Evolutionary conservation across 2,329 filamentous ascomycete species (phyloP), one percentile per base, ranked within the genome.

Genomic region (Colletotrichum sojae): DNA sequence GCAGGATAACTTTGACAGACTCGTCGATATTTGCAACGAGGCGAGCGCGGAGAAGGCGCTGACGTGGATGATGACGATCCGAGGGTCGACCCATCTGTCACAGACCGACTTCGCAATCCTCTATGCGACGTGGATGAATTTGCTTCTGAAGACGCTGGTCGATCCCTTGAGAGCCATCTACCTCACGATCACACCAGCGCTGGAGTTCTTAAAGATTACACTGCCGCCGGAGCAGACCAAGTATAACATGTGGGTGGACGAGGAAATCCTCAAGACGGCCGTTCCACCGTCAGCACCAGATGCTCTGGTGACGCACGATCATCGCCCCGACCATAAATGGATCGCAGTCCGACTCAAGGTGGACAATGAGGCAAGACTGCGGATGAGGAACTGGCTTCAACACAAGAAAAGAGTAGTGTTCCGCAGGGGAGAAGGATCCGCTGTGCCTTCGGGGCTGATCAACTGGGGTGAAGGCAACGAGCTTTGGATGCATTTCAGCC

Each of bases 91-190:
- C 1, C 90, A 92, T 74, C 81, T 92, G 36, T 88, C 86, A 5
- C 90, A 92, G 75, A 89, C 87, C 2, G 90, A 92, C 77, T 92
- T 92, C 74, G 86, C 88, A 2, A 79, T 92, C 2, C 78, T 92
- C 18, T 92, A 92, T 73, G 88, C 86, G 4, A 83, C 85, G 48
- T 81, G 89, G 72, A 86, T 87, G 75, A 86, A 87, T 1, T 75
- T 89, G 9, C 78, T 91, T 15, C 81, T 90, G 70, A 92, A 92
- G 76, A 87, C 86, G 58, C 87, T 89, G 15, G 86, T 90, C n/a
- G 85, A 92, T 73, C 89, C 90, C 0, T 79, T 85, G 55, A 83
- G 90, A 63, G 90, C 89, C 2, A 84, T 91, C 27, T 87, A 90
- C 74, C 80, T 92, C 45, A 92, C 91, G 52, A 83, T 91, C 71